Base-by-base conservation (phyloP, 345 rosid genomes). In the Rhodamnia rubescens region DNA sequence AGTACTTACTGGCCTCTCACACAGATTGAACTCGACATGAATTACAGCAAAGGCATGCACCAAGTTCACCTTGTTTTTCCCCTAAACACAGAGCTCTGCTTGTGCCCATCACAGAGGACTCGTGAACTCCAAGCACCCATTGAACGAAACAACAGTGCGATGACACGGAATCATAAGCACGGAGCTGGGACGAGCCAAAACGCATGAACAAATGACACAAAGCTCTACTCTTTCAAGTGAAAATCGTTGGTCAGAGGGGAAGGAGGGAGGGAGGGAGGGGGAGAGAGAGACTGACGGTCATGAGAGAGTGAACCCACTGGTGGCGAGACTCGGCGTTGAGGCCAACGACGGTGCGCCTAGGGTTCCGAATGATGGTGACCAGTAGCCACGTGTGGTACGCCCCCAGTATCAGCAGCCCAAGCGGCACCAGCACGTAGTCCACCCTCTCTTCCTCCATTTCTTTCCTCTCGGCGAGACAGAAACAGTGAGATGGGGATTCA, bases 311-410 rank as follows among this genome's bases (percentile, higher is more conserved):
- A 84, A 95, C 96, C 99, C 99, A 97, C 85, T 92, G 96, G 84
- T 86, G 91, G 88, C 98, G 94, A 88, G 97, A 89, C 85, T 93
- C 93, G n/a, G 98, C 93, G 88, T 97, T 95, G 86, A 95, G 91
- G 50, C 97, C 95, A 36, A 96, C 85, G 12, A 93, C 97, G 86
- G 95, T 93, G 40, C 84, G 82, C 49, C 83, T 61, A 15, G 95
- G 95, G 61, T 74, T 61, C 4, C 86, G 89, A 52, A 87, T 18
- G 26, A 93, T 83, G 52, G 90, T 85, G 82, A 83, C 58, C 24
- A 93, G 88, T 51, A 93, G 92, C 94, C 95, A 93, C n/a, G 32
- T 55, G 84, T 93, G 93, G 81, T 93, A 93, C 16, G 58, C 8
- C 55, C 21, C 88, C 87, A 93, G 47, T 74, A 93, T 24, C 69